A percentile compares a stretch with the other conserved stretches of the same genome.
phyloP scores from a whole-genome alignment of 2,329 filamentous ascomycete species.

The Chaetomiaceae sp. region DNA sequence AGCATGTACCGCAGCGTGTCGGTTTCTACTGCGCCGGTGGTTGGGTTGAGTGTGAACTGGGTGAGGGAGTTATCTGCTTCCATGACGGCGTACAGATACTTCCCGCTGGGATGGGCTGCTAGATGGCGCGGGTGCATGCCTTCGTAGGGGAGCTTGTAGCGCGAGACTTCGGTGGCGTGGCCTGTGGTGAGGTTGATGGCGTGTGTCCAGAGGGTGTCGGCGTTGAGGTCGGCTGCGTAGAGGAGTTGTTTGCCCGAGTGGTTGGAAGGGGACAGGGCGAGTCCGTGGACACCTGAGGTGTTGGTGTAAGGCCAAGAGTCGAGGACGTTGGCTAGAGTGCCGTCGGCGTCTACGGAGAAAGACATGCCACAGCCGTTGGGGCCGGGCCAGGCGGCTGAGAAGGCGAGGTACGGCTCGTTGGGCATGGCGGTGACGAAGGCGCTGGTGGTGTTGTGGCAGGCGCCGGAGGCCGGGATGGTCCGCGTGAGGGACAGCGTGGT shows the following conservation, averaged over 20 bases:
- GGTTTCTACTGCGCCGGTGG: slow-evolving; percentile 8
- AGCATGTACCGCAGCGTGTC: slow-evolving; percentile 15
- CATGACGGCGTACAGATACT: neutral
- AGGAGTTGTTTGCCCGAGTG: slow-evolving; percentile 1
- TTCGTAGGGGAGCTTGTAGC: neutral
- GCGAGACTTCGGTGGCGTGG: neutral
- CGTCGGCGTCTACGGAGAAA: slow-evolving; percentile 11
- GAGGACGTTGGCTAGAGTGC: slow-evolving; percentile 8
- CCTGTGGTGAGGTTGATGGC: slow-evolving; percentile 9
- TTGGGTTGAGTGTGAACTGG: slow-evolving; percentile 6
- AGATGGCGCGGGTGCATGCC: slow-evolving; percentile 7
- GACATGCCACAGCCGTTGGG: slow-evolving; percentile 23
- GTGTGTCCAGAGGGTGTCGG: slow-evolving; percentile 25
- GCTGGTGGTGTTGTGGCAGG: slow-evolving; percentile 16
- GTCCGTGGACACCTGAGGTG: slow-evolving; percentile 21
- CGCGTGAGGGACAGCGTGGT: slow-evolving; percentile 11
- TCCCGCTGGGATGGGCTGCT: neutral
- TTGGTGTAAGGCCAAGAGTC: slow-evolving; percentile 18
- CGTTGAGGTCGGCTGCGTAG: slow-evolving; percentile 25
- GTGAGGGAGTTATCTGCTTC: neutral
- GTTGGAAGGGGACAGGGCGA: slow-evolving; percentile 15
- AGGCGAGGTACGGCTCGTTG: slow-evolving; percentile 17
- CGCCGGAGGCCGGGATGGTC: slow-evolving; percentile 2
- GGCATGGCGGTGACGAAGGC: slow-evolving; percentile 17
- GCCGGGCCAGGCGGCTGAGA: slow-evolving; percentile 18